Conservation (phyloP, 2,329 filamentous ascomycete genomes). For the Trichophaea hybrida region DNA sequence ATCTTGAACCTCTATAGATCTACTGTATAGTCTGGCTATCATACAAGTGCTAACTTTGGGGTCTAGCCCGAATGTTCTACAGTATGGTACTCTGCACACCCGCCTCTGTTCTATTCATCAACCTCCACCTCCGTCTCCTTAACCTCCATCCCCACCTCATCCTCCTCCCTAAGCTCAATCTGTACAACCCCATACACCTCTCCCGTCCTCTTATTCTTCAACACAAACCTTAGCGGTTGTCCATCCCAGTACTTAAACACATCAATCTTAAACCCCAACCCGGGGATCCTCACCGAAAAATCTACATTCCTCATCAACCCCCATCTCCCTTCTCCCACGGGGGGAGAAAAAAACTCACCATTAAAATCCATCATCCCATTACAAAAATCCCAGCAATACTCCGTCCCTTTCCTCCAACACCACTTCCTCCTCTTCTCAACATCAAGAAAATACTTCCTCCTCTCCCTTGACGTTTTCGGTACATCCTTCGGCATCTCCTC, state of each 20-base stretch:
- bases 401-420: slow-evolving; percentile 46
- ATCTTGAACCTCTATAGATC: too few species aligned
- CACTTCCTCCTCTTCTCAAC: slow-evolving; percentile 43
- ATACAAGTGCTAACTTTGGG: too few species aligned
- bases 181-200: slow-evolving; percentile 67
- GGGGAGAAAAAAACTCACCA: slow-evolving; percentile 32
- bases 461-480: slow-evolving; percentile 33
- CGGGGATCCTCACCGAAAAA: slow-evolving; percentile 56
- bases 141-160: slow-evolving; percentile 44
- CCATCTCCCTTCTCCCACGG: background rate
- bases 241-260: slow-evolving; percentile 72
- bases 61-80: background rate
- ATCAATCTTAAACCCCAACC: slow-evolving; percentile 58
- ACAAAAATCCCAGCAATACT: slow-evolving; percentile 61
- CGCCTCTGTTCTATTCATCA: background rate
- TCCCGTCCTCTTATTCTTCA: slow-evolving; percentile 63
- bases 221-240: slow-evolving; percentile 66
- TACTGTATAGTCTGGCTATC: too few species aligned
- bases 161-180: slow-evolving; percentile 60
- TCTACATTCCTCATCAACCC: slow-evolving; percentile 32
- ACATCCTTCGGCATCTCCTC: slow-evolving; percentile 29
- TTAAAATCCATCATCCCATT: slow-evolving; percentile 88
- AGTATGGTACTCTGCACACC: background rate
- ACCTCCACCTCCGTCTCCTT: slow-evolving; percentile 7
- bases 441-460: slow-evolving; percentile 48